Evolutionary conservation across 257 asterid species (phyloP).

Genomic region (Penstemon newberryi): DNA sequence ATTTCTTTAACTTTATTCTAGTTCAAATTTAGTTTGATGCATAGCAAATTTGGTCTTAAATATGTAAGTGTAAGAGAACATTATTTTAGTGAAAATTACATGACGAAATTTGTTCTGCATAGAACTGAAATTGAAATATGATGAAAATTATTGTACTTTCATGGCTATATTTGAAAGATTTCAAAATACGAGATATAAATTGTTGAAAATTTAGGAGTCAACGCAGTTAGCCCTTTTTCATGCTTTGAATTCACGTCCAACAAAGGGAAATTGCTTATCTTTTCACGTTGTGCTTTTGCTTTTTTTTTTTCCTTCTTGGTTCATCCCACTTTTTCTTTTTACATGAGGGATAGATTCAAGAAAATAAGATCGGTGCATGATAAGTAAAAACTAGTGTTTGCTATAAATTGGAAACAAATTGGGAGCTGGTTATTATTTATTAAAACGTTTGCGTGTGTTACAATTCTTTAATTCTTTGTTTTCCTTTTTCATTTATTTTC

Average conservation of each 20-base stretch:
- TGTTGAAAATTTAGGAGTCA: too few relatives aligned
- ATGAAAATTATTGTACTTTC: neutral
- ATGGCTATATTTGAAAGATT: neutral
- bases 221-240: neutral
- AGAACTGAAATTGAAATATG: neutral
- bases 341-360: neutral
- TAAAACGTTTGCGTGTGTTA: neutral
- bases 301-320: neutral
- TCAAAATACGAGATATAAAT: neutral
- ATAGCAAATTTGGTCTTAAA: too few relatives aligned
- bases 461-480: too few relatives aligned
- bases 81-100: too few relatives aligned
- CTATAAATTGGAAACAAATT: neutral
- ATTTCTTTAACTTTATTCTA: too few relatives aligned
- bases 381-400: neutral
- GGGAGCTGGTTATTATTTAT: neutral
- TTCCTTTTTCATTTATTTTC: too few relatives aligned
- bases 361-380: neutral
- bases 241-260: neutral
- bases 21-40: too few relatives aligned
- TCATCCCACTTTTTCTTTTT: neutral
- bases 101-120: neutral
- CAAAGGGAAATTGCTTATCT: slow-evolving; percentile 3
- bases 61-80: too few relatives aligned
- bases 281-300: neutral